Percentiles rank a stretch among this genome's conserved stretches.
phyloP scores from a whole-genome alignment of 1,284 basidiomycete species.

The Rhodotorula sp. region DNA sequence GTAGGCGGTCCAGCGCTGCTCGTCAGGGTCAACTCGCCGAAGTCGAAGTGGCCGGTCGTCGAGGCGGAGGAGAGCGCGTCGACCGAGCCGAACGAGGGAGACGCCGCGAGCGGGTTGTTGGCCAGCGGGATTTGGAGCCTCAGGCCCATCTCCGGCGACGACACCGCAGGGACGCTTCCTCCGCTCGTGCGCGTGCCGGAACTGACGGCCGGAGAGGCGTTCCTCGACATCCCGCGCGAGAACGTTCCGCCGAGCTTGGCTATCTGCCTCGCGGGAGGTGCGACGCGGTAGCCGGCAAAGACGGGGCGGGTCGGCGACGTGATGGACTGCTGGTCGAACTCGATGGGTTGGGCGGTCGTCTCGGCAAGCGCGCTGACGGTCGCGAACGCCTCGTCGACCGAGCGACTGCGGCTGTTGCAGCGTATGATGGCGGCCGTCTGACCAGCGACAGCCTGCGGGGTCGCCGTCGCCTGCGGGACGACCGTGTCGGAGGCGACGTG shows the following conservation, averaged over 20 bases:
- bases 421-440: neutral
- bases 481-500: slow-evolving; percentile 16
- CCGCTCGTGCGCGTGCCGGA: neutral
- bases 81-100: neutral
- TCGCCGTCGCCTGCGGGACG: slow-evolving; percentile 3
- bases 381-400: slow-evolving; percentile 15
- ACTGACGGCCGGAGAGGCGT: neutral
- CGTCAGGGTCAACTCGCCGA: neutral
- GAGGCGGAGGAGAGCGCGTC: neutral
- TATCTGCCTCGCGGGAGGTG: slow-evolving; percentile 1
- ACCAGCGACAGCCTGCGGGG: neutral
- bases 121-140: neutral
- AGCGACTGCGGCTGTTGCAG: slow-evolving; percentile 8
- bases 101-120: neutral
- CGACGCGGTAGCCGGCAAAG: neutral
- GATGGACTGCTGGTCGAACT: neutral
- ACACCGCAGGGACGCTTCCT: neutral
- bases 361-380: slow-evolving; percentile 2
- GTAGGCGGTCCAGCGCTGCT: neutral
- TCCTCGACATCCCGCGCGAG: neutral
- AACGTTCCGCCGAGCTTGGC: neutral
- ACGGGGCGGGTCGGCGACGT: neutral
- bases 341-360: neutral
- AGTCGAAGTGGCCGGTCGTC: neutral
- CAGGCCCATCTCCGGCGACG: neutral